Evolutionary conservation across 169 alveolate genomes (phyloP), one percentile per base, ranked within the genome.

Genomic region (Eimeria nieschulzi): DNA sequence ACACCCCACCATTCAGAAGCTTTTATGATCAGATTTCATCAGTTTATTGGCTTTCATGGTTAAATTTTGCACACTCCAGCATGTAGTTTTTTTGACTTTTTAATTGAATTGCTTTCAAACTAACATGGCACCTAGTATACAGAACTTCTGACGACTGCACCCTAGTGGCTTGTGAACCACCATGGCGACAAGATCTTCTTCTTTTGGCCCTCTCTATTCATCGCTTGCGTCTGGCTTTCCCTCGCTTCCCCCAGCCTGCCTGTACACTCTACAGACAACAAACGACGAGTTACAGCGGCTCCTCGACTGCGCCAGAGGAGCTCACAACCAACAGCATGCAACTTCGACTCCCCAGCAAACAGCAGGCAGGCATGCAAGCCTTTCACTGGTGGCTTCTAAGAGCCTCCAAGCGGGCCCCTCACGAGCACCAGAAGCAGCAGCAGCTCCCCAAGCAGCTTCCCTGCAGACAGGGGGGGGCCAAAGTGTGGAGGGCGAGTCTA

Each of bases 251-350:
- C 64, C 64, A 0, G 64, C 64, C 33, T 73, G 83, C 59, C 83
- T 73, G 9, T 73, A 73, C 83, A 73, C 83, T 25, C 8, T 73
- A 26, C 83, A 73, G 63, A 73, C 83, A 12, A 73, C 64, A 39
- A 63, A 46, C 12, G 25, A 17, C 21, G 83, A 73, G 64, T 63
- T 73, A 6, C 39, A 73, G 39, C 56, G 64, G 61, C 64, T 73
- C 51, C 83, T 73, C 83, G 19, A 12, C 9, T 17, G 26, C 5
- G 33, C 21, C 1, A 21, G 75, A 25, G 39, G 75, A 12, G 51
- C 26, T 9, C 64, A 73, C 33, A 56, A 73, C 39, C 59, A 73
- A 19, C 66, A 73, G 83, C 83, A 51, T 33, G 46, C 46, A 33
- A 3, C 46, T 33, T 33, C 46, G 46, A 33, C 46, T 33, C 6